Percentiles rank a stretch among this genome's conserved stretches.
These are phyloP conservation scores for Eryngium alpinum DNA, from an alignment of 140 eudicot species.

Conservation along the genomic window DNA sequence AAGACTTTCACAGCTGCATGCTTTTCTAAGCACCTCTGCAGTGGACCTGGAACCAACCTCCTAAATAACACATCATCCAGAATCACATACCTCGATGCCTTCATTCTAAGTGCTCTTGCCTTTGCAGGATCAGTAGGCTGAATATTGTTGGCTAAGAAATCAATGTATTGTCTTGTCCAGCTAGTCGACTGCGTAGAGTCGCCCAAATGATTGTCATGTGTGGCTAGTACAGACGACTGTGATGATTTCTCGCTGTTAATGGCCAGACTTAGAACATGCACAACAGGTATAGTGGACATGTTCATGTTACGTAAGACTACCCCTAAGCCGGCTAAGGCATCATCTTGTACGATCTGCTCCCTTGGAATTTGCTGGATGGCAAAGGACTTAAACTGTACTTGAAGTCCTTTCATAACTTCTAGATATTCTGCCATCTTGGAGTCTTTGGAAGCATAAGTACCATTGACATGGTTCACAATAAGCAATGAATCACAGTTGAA, in stretches of 20 bases:
- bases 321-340: not conserved
- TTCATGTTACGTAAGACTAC: not conserved
- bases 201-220: no score
- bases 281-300: not conserved
- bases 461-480: not conserved
- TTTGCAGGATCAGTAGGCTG: no score
- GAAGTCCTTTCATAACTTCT: not conserved
- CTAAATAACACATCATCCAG: not conserved
- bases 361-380: not conserved
- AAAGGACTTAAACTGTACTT: no score
- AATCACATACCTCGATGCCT: not conserved
- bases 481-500: no score
- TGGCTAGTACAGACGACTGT: no score
- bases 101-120: not conserved
- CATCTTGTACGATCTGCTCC: not conserved
- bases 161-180: no score
- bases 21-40: no score
- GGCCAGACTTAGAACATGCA: no score
- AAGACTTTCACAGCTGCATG: no score
- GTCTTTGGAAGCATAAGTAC: not conserved
- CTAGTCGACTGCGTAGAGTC: no score
- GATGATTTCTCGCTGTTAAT: no score
- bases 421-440: not conserved
- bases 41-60: not conserved
- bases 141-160: no score